A percentile compares a stretch with the other conserved stretches of the same genome.
Conservation (phyloP, 2,329 filamentous ascomycete species). For the Bipolaris oryzae region DNA sequence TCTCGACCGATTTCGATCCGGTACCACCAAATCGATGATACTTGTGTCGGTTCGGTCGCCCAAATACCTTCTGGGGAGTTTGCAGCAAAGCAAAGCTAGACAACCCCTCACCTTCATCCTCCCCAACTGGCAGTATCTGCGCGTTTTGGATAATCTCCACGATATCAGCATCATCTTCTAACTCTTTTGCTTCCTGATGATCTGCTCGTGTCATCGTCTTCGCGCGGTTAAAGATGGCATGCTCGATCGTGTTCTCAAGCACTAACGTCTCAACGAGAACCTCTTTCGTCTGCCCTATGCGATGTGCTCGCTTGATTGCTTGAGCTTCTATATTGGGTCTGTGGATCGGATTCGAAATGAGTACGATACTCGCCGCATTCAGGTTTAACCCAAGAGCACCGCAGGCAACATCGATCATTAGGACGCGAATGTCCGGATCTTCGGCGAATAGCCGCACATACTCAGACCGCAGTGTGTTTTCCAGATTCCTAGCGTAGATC, state of each 20-base stretch:
- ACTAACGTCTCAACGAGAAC: conserved; percentile 89
- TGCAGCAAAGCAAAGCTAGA: conserved; percentile 52
- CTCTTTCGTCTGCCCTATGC: conserved; percentile 79
- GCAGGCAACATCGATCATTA: conserved; percentile 90
- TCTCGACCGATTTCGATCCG: conserved; percentile 24
- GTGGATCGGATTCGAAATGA: conserved; percentile 87
- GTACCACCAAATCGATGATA: conserved; percentile 34
- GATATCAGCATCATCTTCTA: conserved; percentile 65
- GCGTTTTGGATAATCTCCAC: conserved; percentile 64
- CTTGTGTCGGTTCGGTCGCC: conserved; percentile 38
- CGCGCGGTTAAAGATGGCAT: conserved; percentile 77
- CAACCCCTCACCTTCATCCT: conserved; percentile 36
- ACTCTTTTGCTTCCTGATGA: conserved; percentile 60
- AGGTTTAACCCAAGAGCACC: conserved; percentile 89
- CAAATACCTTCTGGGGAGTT: conserved; percentile 54
- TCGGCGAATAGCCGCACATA: conserved; percentile 82
- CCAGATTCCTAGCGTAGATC: conserved; percentile 70
- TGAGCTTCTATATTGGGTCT: conserved; percentile 85
- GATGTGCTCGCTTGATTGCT: conserved; percentile 85
- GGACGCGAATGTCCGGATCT: conserved; percentile 70
- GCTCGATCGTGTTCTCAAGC: conserved; percentile 79
- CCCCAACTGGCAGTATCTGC: conserved; percentile 53
- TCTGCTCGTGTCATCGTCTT: conserved; percentile 72
- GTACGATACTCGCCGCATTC: conserved; percentile 80
- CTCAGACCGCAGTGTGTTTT: conserved; percentile 67